Base-by-base conservation (phyloP, 225 moss, liverwort and hornwort genomes). In the Bryoerythrophyllum caledonicum region DNA sequence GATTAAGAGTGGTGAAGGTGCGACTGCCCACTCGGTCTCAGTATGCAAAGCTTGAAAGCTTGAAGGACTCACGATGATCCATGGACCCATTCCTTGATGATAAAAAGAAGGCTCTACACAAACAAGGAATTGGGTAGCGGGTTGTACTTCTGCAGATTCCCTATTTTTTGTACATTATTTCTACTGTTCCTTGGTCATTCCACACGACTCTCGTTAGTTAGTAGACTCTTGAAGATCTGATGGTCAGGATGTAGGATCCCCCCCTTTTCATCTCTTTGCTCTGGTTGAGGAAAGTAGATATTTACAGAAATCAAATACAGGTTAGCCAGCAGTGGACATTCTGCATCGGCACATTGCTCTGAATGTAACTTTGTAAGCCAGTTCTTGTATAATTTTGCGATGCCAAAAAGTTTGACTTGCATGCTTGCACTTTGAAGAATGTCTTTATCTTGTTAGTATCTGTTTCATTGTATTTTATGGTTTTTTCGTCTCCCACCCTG, bases 11-110 rank as follows among this genome's bases (percentile, higher is more conserved):
- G 28, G 60, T 74, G 68, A 68, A 74, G 61, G 74, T 79, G 49
- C 73, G 74, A 37, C 28, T 68, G 54, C 74, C 52, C 51, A 74
- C 28, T 30, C 67, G 74, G 30, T 79, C 74, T 25, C 79, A 68
- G 15, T 74, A 79, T 60, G 68, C 73, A 30, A 79, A 67, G 61
- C 74, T 79, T 40, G 79, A 73, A 68, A 74, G 61, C 28, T 10
- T 61, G 52, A 79, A 60, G 60, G 67, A 74, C 38, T 61, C 60
- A 24, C 41, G 67, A 67, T 72, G 52, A 19, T 10, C 2, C 30
- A 21, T 67, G 30, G 44, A 26, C 19, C 26, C 27, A 55, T 19
- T 56, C 65, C 37, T 41, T n/a, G 35, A 59, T 44, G 24, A 27
- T n/a, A 21, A 67, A 37, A 59, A 35, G 9, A 38, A 48, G 58